phyloP scores from a whole-genome alignment of 73 alveolate genomes.

The Stentor roeselii region DNA sequence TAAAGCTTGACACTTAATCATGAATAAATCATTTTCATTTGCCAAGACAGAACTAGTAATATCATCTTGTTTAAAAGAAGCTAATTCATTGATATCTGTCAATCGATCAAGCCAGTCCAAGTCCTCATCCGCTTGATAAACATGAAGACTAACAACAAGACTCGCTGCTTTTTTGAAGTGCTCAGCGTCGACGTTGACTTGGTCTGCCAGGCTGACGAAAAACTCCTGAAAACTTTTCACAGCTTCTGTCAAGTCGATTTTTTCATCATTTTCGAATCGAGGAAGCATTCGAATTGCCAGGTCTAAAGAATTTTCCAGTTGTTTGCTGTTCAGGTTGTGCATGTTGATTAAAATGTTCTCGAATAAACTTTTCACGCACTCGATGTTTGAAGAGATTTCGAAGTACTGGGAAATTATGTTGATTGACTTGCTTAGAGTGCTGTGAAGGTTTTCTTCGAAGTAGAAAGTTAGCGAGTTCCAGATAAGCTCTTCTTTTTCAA shows the following conservation, averaged over 20 bases:
- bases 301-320: not conserved
- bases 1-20: too few relatives aligned
- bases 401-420: not conserved
- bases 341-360: not conserved
- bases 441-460: not conserved
- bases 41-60: too few relatives aligned
- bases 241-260: not conserved
- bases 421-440: not conserved
- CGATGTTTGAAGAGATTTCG: not conserved
- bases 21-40: too few relatives aligned
- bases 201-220: not conserved
- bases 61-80: too few relatives aligned
- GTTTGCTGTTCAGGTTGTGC: not conserved
- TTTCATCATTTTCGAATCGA: not conserved
- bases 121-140: not conserved
- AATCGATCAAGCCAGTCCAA: not conserved
- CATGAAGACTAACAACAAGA: not conserved
- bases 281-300: not conserved
- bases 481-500: too few relatives aligned
- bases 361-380: not conserved
- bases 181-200: not conserved
- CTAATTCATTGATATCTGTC: not conserved
- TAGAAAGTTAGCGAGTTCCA: not conserved
- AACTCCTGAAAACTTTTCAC: not conserved
- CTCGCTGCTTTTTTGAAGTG: not conserved